A percentile compares a stretch with the other conserved stretches of the same genome.
These are phyloP conservation scores for Diversispora epigaea DNA, from an alignment of 192 early-diverging fungal species.

Conservation along the genomic window DNA sequence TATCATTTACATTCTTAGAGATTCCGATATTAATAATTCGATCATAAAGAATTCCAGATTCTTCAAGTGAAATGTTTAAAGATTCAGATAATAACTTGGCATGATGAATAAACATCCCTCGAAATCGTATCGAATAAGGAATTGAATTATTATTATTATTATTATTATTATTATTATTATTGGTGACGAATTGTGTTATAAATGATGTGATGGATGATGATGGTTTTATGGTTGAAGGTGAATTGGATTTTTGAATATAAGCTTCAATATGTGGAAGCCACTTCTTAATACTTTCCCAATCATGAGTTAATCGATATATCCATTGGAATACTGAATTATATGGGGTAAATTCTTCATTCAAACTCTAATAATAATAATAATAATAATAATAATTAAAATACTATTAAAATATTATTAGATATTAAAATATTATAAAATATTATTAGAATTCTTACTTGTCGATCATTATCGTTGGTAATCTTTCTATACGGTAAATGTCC, in stretches of 20 bases:
- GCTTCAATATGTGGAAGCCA: slow-evolving; percentile 1
- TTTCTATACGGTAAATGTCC: slow-evolving; percentile 41
- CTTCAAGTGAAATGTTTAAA: slow-evolving; percentile 16
- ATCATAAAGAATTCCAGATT: slow-evolving; percentile 32
- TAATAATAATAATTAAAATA: not conserved
- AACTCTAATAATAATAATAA: slow-evolving; percentile 11
- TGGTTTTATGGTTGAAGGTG: too few relatives aligned
- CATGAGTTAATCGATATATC: slow-evolving; percentile 20
- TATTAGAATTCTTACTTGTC: slow-evolving; percentile 24
- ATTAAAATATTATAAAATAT: slow-evolving; percentile 33
- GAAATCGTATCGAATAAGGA: slow-evolving; percentile 18
- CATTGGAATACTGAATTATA: slow-evolving; percentile 22
- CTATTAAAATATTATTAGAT: not conserved
- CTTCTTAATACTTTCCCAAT: slow-evolving; percentile 17
- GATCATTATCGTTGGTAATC: slow-evolving; percentile 30
- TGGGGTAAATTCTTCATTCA: slow-evolving; percentile 18
- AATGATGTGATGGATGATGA: too few relatives aligned
- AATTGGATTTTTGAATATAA: not conserved
- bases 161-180: too few relatives aligned
- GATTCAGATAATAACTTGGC: slow-evolving; percentile 25
- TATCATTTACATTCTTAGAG: not conserved
- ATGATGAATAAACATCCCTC: slow-evolving; percentile 19
- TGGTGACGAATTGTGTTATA: too few relatives aligned
- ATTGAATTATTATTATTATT: not conserved
- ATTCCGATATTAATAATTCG: slow-evolving; percentile 25